phyloP scores from a whole-genome alignment of 2,329 filamentous ascomycete genomes.

The Diaporthe sp. region DNA sequence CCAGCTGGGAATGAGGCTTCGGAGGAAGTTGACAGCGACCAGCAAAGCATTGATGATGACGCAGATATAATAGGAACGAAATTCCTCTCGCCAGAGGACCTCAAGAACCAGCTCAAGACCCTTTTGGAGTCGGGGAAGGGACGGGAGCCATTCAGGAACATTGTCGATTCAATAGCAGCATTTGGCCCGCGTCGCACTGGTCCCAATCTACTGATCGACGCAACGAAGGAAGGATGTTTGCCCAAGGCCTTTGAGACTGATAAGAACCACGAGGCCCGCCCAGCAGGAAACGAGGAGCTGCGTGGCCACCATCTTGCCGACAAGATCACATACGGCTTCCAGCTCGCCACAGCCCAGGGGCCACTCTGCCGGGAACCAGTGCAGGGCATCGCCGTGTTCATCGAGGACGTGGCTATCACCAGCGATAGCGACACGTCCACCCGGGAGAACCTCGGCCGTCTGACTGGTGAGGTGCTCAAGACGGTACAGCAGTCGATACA shows the following conservation, averaged over 20 bases:
- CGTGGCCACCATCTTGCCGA: slow-evolving; percentile 80
- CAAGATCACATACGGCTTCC: slow-evolving; percentile 94
- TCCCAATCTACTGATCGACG: slow-evolving; percentile 89
- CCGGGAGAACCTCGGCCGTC: slow-evolving; percentile 76
- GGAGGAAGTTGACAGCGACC: slow-evolving; percentile 50
- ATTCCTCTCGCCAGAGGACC: slow-evolving; percentile 77
- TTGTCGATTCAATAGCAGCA: slow-evolving; percentile 84
- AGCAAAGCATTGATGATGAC: slow-evolving; percentile 59
- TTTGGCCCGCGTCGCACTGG: slow-evolving; percentile 90
- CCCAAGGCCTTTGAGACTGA: slow-evolving; percentile 71
- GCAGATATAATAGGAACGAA: slow-evolving; percentile 69
- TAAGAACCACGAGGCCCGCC: slow-evolving; percentile 45
- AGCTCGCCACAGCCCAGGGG: slow-evolving; percentile 88
- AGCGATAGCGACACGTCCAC: slow-evolving; percentile 63
- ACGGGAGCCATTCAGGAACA: slow-evolving; percentile 79
- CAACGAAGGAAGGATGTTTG: slow-evolving; percentile 77
- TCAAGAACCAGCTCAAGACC: slow-evolving; percentile 77
- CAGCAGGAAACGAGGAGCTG: slow-evolving; percentile 60
- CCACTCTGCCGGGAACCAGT: slow-evolving; percentile 93
- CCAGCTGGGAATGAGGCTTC: slow-evolving; percentile 52
- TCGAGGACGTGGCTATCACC: slow-evolving; percentile 80
- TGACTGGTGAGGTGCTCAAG: slow-evolving; percentile 95
- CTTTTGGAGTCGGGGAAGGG: slow-evolving; percentile 78
- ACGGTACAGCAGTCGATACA: slow-evolving; percentile 86
- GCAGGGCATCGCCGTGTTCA: slow-evolving; percentile 90